Base-by-base conservation (phyloP, 73 alveolate species). In the Paramecium sonneborni region DNA sequence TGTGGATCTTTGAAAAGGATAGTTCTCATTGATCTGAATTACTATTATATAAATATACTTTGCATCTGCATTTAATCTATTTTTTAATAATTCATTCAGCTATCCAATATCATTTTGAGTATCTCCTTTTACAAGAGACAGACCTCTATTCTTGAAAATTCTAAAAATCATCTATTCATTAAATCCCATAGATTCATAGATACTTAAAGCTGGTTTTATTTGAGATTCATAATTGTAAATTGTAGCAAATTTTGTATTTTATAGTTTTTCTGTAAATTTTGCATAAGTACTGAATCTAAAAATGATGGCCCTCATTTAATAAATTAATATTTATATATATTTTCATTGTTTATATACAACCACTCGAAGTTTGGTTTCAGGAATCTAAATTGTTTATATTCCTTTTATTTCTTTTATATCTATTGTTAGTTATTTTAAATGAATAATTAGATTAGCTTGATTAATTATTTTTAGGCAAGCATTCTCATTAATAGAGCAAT, bases 241-340 rank as follows among this genome's bases (percentile, higher is more conserved):
- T 10, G 39, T 26, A 62, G 84, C 48, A 62, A 62, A 32, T 30
- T 32, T 32, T 12, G 48, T 26, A 26, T 62, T 62, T 32, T 62
- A 62, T 2, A 62, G 39, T 30, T 62, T 62, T 24, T 62, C 84
- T 30, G 44, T 9, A 26, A 62, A 62, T 26, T 62, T 62, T 1
- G 84, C 38, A 62, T 62, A 62, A 24, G 84, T 62, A 14, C 84
- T 62, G 26, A 62, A 62, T 62, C 84, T 62, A 30, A 30, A 62
- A 26, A 62, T 14, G 84, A 62, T 62, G 44, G 84, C 84, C 84
- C 46, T 62, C 84, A 62, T 62, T 62, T 62, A 62, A 62, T 62
- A 62, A 62, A 30, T 62, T 52, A 52, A 52, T 52, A 52, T 52
- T 52, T 52, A 18, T 30, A 23, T 62, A 62, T 62, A 62, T 62